Base-by-base conservation (phyloP, 495 filamentous ascomycete genomes). In the Daldinia concentrica region DNA sequence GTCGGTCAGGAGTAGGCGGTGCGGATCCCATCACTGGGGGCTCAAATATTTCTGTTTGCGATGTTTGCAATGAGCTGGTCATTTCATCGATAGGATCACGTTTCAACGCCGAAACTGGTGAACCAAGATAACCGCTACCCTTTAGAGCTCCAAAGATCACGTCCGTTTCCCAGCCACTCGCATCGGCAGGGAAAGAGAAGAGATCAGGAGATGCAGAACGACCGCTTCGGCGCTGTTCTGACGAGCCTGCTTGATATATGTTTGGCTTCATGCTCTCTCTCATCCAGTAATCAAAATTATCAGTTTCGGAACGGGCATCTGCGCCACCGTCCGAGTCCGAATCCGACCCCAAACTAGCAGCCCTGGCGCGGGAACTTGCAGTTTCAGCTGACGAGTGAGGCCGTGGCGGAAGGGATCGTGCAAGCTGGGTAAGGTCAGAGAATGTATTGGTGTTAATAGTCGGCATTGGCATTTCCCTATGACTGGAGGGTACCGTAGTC, bases 271-370 rank as follows among this genome's bases (percentile, higher is more conserved):
- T 58, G 55, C 82, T 82, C 67, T 84, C 83, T 11, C 73, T 74
- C 57, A 84, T 73, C 83, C 83, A 85, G 24, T 80, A 79, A 61
- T 84, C 82, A 24, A 77, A 79, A 43, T 63, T 80, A 17, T 81
- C 80, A 15, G 72, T 71, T 6, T 81, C 78, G 60, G 80, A 83
- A 24, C 62, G 70, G 14, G 76, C 76, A 45, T 78, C 76, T 48
- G 74, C 76, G 24, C 76, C 76, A 26, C 76, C 76, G 17, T 78
- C 76, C 4, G 76, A 78, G 51, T 76, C 76, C 7, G 76, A 74
- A 22, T 78, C 76, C 6, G 76, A 79, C 37, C 79, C 78, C 11
- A 79, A 73, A 59, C 75, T 79, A 43, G 83, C 78, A 8, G 74
- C 72, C 12, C 79, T 75, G 65, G 74, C 77, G 15, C 71, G 76